Evolutionary conservation across 805 yeast species (phyloP).

Genomic region (Vanderwaltozyma yarrowii): DNA sequence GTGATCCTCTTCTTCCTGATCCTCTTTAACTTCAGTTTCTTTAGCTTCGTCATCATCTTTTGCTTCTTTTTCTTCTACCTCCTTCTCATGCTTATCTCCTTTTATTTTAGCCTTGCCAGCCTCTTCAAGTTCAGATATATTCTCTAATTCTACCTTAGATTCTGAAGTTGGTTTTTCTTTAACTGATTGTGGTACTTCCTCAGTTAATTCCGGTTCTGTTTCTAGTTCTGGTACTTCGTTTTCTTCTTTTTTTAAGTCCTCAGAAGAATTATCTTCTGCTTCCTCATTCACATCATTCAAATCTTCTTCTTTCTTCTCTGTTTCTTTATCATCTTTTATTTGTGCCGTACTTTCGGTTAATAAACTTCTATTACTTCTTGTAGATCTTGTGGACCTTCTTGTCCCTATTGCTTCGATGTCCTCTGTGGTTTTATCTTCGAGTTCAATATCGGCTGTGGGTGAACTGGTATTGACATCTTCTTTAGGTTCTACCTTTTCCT

Average conservation of each 20-base stretch:
- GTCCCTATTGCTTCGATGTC: slow-evolving; percentile 1
- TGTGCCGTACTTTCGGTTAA: background rate
- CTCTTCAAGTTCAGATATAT: slow-evolving; percentile 2
- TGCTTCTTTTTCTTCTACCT: slow-evolving; percentile 44
- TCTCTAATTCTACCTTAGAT: slow-evolving; percentile 1
- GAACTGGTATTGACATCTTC: no score
- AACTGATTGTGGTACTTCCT: no score
- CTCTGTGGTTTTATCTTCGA: slow-evolving; percentile 7
- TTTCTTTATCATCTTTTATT: slow-evolving; percentile 1
- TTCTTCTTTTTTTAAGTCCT: no score
- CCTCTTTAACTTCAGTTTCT: slow-evolving; percentile 1
- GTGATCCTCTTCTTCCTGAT: slow-evolving; percentile 3
- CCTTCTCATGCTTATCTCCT: slow-evolving; percentile 5
- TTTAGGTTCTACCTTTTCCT: no score
- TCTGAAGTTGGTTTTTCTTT: background rate
- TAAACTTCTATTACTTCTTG: background rate
- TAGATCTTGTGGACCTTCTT: background rate
- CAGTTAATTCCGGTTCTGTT: no score
- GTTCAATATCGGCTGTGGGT: slow-evolving; percentile 7
- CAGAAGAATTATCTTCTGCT: no score
- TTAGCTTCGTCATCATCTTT: slow-evolving; percentile 49
- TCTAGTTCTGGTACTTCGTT: no score
- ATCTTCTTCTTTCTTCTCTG: no score
- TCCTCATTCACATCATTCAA: no score
- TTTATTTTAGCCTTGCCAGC: slow-evolving; percentile 5